These are phyloP conservation scores for Pleurotus djamor DNA, from an alignment of 768 basidiomycete species.

Conservation along the genomic window DNA sequence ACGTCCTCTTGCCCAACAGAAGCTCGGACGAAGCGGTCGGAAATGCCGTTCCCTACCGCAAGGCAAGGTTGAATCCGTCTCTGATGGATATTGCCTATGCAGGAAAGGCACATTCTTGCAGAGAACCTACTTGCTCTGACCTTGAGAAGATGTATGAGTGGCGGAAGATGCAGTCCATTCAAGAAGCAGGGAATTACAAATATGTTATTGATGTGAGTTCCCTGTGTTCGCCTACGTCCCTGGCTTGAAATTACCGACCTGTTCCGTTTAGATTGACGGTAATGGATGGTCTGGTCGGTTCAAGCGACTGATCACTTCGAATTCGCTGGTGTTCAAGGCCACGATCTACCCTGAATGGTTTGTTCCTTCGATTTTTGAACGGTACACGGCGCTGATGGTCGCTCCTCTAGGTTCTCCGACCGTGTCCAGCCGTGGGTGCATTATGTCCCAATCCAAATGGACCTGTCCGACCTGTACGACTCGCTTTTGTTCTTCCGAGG, in stretches of 20 bases:
- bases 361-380: slow-evolving; percentile 8
- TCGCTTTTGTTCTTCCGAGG: slow-evolving; percentile 74
- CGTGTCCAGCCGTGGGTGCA: slow-evolving; percentile 70
- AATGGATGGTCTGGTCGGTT: slow-evolving; percentile 74
- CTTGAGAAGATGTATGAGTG: slow-evolving; percentile 50
- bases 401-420: slow-evolving; percentile 43
- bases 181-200: slow-evolving; percentile 56
- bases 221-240: background rate
- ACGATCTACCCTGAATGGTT: slow-evolving; percentile 78
- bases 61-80: slow-evolving; percentile 44
- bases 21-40: slow-evolving; percentile 29
- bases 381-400: background rate
- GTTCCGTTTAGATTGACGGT: slow-evolving; percentile 45
- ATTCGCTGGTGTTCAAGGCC: slow-evolving; percentile 64
- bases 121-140: slow-evolving; percentile 35
- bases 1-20: slow-evolving; percentile 32
- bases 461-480: slow-evolving; percentile 69
- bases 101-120: slow-evolving; percentile 41
- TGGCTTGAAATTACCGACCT: background rate
- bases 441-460: slow-evolving; percentile 68
- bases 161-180: slow-evolving; percentile 35
- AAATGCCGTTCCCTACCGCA: slow-evolving; percentile 23
- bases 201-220: slow-evolving; percentile 54
- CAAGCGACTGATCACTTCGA: slow-evolving; percentile 59
- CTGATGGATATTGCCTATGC: slow-evolving; percentile 63